Evolutionary conservation across 805 yeast genomes (phyloP), one percentile per base, ranked within the genome.

Genomic region (Groenewaldozyma tartarivorans): DNA sequence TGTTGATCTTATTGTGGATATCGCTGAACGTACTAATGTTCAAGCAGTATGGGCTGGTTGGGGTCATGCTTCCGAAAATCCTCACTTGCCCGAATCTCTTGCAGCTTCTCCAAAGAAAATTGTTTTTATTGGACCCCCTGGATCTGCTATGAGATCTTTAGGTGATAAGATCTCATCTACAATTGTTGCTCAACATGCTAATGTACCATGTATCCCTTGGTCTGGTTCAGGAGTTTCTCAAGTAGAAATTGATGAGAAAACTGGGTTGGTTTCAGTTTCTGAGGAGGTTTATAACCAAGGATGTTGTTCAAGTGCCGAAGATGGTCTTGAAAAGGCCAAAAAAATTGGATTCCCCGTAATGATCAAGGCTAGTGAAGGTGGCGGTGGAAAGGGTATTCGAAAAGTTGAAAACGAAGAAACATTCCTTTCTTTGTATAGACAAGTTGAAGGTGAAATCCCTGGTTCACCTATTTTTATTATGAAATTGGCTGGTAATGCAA

Each of bases 1-100:
- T 58, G 99, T 92, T 47, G 98, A 92, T 52, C 71, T 92, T 47
- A 92, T 92, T 62, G 96, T 92, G 36, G 99, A 92, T 56, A 70
- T 92, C 37, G 99, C 99, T 29, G 98, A 92, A 68, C 81, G 96
- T 68, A 81, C 94, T 34, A 77, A 85, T 50, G 96, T 84, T 42
- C 95, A 92, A 61, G 99, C 98, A 20, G 99, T 92, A 44, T 92
- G 99, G 99, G 99, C 99, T 27, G 99, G 99, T 56, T 92, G 99
- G 99, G 99, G 99, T 56, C 98, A 94, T 61, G 99, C 99, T 21
- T 85, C 96, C n/a, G 99, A 92, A 69, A 90, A 94, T 67, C 99
- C 99, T 20, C 62, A 69, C 36, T 75, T 92, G 50, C 99, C 99
- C 21, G 98, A 92, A 64, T 77, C 74, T 63, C 72, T 92, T 61